Evolutionary conservation across 208 protist species (phyloP).

Genomic region (Trypanosoma mega): DNA sequence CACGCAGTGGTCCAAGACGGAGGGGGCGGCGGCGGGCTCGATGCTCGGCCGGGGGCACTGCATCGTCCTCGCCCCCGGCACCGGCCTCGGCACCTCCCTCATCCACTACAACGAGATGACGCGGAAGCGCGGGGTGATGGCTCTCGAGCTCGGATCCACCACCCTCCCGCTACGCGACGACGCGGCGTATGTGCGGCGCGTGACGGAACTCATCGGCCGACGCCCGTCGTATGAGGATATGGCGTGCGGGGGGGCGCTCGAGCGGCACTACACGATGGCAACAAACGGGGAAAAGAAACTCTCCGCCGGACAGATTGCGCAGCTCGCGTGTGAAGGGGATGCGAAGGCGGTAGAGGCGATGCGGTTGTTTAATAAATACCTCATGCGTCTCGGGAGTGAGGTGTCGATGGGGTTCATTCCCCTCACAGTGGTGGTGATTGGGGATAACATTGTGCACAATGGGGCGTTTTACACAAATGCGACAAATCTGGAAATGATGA

Average conservation of each 20-base stretch:
- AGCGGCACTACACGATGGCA: conserved; percentile 50
- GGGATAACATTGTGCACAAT: conserved; percentile 70
- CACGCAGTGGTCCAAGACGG: conserved; percentile 33
- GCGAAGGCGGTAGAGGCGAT: conserved; percentile 46
- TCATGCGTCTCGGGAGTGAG: conserved; percentile 50
- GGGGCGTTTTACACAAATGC: conserved; percentile 52
- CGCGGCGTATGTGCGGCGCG: conserved; percentile 7
- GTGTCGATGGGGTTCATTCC: conserved; percentile 59
- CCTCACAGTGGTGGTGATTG: conserved; percentile 56
- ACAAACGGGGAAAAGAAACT: conserved; percentile 9
- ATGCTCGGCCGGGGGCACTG: conserved; percentile 44
- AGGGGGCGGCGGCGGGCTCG: conserved; percentile 21
- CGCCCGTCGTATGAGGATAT: conserved; percentile 48
- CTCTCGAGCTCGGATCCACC: conserved; percentile 50
- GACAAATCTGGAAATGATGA: conserved; percentile 27
- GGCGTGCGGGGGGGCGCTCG: conserved; percentile 36
- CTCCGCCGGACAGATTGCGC: conserved; percentile 41
- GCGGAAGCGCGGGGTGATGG: conserved; percentile 40
- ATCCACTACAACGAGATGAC: conserved; percentile 44
- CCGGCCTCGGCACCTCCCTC: conserved; percentile 59
- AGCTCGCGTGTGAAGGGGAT: conserved; percentile 50
- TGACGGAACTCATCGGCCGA: conserved; percentile 9
- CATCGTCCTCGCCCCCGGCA: conserved; percentile 60
- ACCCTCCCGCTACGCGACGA: conserved; percentile 30
- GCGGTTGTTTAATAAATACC: conserved; percentile 42